Evolutionary conservation across 2,329 filamentous ascomycete species (phyloP), one percentile per base, ranked within the genome.

Genomic region (Helicocarpus griseus): DNA sequence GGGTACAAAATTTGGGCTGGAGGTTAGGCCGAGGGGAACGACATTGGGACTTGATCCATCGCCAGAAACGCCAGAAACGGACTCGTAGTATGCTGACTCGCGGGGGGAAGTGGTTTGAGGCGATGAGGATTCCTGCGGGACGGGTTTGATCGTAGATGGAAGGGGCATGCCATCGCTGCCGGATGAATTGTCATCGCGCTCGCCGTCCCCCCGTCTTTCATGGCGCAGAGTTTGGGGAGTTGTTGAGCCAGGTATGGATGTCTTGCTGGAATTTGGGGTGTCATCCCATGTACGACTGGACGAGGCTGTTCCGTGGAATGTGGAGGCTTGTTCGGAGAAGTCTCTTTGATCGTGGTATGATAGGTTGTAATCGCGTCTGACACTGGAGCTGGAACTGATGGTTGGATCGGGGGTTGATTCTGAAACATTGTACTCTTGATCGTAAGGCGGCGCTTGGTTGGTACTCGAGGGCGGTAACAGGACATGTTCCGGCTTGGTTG

Each of bases 401-500:
- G 60, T 58, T 11, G 65, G 66, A 38, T 57, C 53, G 28, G 60
- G 61, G 21, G 60, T 61, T 13, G 58, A 56, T 50, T 64, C 61
- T 41, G 66, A 62, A 58, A 68, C 61, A 49, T 60, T 62, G 45
- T 65, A 63, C 28, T 60, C 62, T 21, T 61, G 61, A 45, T 66
- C 61, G 45, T 62, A 57, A 43, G 64, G 56, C 35, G 63, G 65
- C 24, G 64, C 58, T 41, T 67, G 65, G n/a, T 65, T 67, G 59
- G 67, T 67, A 11, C 67, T 64, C 3, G 69, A 65, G 38, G 64
- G 66, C 5, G 72, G 72, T 13, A 71, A 56, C 28, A 75, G 62
- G 21, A 74, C 63, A 56, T 75, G 72, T 47, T 70, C 69, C 14
- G 71, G 69, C 52, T 73, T 74, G 11, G 72, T 73, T n/a, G 72